These are phyloP conservation scores for Trichomonascaceae sp. DNA, from an alignment of 1,139 yeast genomes.

Conservation along the genomic window DNA sequence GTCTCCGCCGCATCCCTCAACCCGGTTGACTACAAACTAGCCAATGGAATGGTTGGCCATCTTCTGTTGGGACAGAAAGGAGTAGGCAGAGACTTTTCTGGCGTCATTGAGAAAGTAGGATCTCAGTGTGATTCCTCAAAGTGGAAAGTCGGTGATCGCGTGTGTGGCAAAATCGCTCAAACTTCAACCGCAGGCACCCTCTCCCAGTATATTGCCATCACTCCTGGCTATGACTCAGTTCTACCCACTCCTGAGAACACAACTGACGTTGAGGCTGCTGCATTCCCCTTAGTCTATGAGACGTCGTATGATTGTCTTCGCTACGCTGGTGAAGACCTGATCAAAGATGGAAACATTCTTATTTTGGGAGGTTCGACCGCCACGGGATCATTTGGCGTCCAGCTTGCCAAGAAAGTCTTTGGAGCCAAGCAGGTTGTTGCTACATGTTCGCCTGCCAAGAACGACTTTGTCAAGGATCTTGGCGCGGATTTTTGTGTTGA, in stretches of 20 bases:
- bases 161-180: conserved; percentile 40
- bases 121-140: conserved; percentile 13
- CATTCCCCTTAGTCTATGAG: conserved; percentile 44
- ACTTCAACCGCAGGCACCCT: conserved; percentile 38
- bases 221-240: conserved; percentile 30
- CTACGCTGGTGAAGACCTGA: conserved; percentile 15
- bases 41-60: conserved; percentile 27
- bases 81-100: conserved; percentile 58
- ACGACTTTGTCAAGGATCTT: conserved; percentile 29
- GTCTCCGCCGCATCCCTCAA: conserved; percentile 49
- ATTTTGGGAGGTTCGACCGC: conserved; percentile 65
- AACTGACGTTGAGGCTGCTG: conserved; percentile 42
- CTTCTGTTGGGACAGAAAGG: conserved; percentile 36
- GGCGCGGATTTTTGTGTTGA: conserved; percentile 45
- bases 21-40: conserved; percentile 51
- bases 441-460: conserved; percentile 32
- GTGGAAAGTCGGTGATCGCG: conserved; percentile 47
- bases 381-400: conserved; percentile 52
- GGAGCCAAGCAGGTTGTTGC: conserved; percentile 34
- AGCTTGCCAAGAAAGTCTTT: conserved; percentile 38
- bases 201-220: conserved; percentile 37
- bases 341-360: conserved; percentile 30
- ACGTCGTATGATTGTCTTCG: conserved; percentile 39
- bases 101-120: conserved; percentile 50
- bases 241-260: conserved; percentile 37